phyloP scores from a whole-genome alignment of 1,284 basidiomycete genomes.

The Flammula alnicola region DNA sequence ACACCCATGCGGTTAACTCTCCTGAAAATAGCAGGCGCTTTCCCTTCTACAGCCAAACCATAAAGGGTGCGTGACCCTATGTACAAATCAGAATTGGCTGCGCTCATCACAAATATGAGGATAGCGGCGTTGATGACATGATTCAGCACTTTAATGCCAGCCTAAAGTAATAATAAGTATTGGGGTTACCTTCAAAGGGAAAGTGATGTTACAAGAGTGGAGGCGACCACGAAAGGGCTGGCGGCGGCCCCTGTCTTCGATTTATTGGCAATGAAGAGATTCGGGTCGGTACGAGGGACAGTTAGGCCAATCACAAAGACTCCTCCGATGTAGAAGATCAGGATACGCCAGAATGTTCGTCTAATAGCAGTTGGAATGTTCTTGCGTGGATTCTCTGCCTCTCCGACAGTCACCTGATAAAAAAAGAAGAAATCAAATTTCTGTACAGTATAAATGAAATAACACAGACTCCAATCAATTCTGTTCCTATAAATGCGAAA shows the following conservation, averaged over 20 bases:
- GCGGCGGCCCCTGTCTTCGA: slow-evolving; percentile 68
- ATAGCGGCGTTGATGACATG: slow-evolving; percentile 68
- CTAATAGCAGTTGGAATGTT: slow-evolving; percentile 53
- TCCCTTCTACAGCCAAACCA: slow-evolving; percentile 69
- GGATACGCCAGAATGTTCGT: slow-evolving; percentile 52
- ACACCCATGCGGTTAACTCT: slow-evolving; percentile 67
- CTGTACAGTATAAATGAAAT: not conserved
- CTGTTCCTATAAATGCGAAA: slow-evolving; percentile 54
- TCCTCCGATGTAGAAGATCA: slow-evolving; percentile 73
- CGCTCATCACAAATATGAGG: slow-evolving; percentile 75
- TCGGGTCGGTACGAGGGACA: slow-evolving; percentile 50
- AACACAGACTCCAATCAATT: slow-evolving; percentile 48
- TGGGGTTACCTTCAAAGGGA: not conserved
- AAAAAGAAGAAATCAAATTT: not conserved
- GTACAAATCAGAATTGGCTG: slow-evolving; percentile 76
- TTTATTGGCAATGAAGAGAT: slow-evolving; percentile 62
- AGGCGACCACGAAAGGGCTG: slow-evolving; percentile 76
- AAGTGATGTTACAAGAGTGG: slow-evolving; percentile 44
- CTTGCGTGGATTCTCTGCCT: slow-evolving; percentile 50
- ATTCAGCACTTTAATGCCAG: slow-evolving; percentile 73
- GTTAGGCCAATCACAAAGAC: slow-evolving; percentile 74
- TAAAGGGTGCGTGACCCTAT: slow-evolving; percentile 75
- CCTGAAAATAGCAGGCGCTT: slow-evolving; percentile 58
- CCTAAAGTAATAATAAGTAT: slow-evolving; percentile 33
- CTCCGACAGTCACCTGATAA: slow-evolving; percentile 49